These are phyloP conservation scores for Naganishia vaughanmartiniae DNA, from an alignment of 768 basidiomycete genomes.

Conservation along the genomic window DNA sequence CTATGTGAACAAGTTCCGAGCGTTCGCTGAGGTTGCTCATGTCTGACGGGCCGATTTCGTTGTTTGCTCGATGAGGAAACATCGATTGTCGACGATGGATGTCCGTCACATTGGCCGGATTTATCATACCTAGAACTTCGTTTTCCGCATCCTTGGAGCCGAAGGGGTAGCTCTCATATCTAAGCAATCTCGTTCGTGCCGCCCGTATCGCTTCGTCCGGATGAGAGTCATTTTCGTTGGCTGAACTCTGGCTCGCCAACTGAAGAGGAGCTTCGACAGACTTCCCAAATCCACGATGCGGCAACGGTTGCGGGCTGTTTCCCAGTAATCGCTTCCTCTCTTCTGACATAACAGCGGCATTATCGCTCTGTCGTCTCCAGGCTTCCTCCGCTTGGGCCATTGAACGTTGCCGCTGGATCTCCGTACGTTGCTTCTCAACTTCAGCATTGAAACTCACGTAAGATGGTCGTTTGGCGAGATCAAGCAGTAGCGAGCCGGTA, in stretches of 20 bases:
- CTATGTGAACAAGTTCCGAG: neutral
- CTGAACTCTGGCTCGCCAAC: neutral
- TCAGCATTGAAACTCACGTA: conserved; percentile 1
- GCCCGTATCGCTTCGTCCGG: conserved; percentile 16
- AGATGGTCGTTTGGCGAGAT: conserved; percentile 17
- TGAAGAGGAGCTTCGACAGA: neutral
- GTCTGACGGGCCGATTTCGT: no score
- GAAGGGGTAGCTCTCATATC: conserved; percentile 23
- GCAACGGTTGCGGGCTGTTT: neutral
- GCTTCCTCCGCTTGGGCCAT: conserved; percentile 3
- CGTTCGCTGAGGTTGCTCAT: neutral
- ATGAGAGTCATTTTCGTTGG: neutral
- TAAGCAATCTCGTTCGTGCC: neutral
- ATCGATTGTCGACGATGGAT: conserved; percentile 9
- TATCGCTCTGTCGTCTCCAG: conserved; percentile 15
- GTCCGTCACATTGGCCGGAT: neutral
- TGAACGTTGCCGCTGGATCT: conserved; percentile 2
- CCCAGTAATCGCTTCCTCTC: conserved; percentile 12
- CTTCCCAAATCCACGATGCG: neutral
- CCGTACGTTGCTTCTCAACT: neutral
- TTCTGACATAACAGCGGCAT: neutral
- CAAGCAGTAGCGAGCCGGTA: neutral
- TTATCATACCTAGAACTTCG: neutral
- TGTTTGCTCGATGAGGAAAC: neutral
- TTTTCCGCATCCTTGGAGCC: conserved; percentile 7